Evolutionary conservation across 1,284 basidiomycete species (phyloP), one percentile per base, ranked within the genome.

Genomic region (Pseudozyma sp.): DNA sequence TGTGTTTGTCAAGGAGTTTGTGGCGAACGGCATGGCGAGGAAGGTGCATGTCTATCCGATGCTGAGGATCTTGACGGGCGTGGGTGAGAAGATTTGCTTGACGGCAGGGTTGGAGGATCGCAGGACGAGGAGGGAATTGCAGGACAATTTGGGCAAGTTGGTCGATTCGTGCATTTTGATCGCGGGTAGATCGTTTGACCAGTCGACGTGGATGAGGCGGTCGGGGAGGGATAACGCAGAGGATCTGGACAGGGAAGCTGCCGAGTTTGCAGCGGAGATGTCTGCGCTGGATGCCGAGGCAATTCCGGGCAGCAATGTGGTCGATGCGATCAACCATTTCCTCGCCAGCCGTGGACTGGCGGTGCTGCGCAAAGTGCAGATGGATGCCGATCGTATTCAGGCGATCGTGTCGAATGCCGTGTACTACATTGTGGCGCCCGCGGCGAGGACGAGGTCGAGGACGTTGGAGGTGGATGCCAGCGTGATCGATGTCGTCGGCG

Each of bases 141-240:
- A 96, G 88, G 96, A 99, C 65, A 90, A 89, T 0, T 95, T 92
- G 79, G 88, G 90, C 43, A 95, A 93, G 84, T 88, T 98, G 0
- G 87, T 94, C 9, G 97, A 99, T 77, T 87, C 90, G 3, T 92
- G 91, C 53, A 88, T 94, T 7, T 85, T 88, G 3, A 89, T 93
- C 62, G 89, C 92, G 4, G 90, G 91, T 2, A 88, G 91, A 24
- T 89, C 91, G 1, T 89, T 89, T 24, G 94, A 95, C 68, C 88
- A 90, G 64, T 89, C 90, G 13, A 91, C 90, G 33, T 94, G 93
- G 93, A 90, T 92, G 40, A 89, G 91, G 24, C 88, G 92, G 17
- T 86, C 87, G 10, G 87, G 89, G 0, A 90, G 89, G 70, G 91
- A 92, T 13, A 85, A 87, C 19, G 82, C 74, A 7, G 74, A 64